Percentiles rank a stretch among this genome's conserved stretches.
Conservation (phyloP, 371 early-diverging fungal genomes). For the Saksenaea vasiformis region DNA sequence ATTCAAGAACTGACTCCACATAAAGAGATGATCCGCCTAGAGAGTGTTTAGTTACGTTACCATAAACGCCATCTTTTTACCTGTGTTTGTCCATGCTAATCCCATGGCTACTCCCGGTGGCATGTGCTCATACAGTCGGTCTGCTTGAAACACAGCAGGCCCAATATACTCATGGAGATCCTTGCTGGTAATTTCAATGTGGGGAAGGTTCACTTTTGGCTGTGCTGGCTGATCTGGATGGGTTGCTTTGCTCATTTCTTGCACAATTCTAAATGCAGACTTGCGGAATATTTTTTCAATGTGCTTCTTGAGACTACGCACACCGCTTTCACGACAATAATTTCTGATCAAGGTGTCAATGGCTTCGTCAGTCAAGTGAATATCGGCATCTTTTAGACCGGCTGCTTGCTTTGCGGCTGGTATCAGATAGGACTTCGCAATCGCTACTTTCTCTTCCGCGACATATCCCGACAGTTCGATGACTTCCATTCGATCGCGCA, state of each 20-base stretch:
- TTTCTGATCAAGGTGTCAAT: conserved; percentile 45
- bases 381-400: conserved; percentile 32
- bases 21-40: conserved; percentile 87
- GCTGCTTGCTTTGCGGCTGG: conserved; percentile 38
- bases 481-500: conserved; percentile 78
- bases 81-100: conserved; percentile 90
- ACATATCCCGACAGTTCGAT: conserved; percentile 75
- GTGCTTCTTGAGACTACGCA: conserved; percentile 61
- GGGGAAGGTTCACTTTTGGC: conserved; percentile 48
- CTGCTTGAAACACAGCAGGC: conserved; percentile 79
- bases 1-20: conserved; percentile 89
- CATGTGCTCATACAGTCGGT: conserved; percentile 85
- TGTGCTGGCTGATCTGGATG: conserved; percentile 9
- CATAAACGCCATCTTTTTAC: conserved; percentile 35
- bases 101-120: conserved; percentile 93
- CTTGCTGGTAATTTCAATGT: conserved; percentile 55
- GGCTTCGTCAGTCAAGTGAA: conserved; percentile 3
- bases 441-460: conserved; percentile 61
- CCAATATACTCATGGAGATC: conserved; percentile 91
- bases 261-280: conserved; percentile 86
- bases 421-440: conserved; percentile 45
- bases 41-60: background rate
- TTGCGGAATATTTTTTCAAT: conserved; percentile 90
- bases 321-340: conserved; percentile 65
- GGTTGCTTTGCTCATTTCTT: conserved; percentile 45